Percentiles rank a stretch among this genome's conserved stretches.
Conservation (phyloP, 2,329 filamentous ascomycete species). For the Malbranchea zuffiana region DNA sequence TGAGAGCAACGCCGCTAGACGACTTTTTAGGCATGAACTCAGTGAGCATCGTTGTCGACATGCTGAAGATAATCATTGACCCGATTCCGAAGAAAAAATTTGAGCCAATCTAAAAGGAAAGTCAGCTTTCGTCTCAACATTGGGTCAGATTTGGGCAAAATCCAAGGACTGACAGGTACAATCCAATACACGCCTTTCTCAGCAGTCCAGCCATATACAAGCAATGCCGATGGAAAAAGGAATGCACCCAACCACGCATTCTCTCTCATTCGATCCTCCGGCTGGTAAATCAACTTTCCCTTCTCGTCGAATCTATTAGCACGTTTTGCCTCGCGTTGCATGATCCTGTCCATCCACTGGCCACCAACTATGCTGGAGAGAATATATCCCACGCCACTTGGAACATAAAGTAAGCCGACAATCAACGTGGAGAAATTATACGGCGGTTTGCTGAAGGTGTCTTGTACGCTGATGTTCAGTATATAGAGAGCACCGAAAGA, state of each 20-base stretch:
- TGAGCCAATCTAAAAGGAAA: constrained; percentile 40
- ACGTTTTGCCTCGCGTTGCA: constrained; percentile 62
- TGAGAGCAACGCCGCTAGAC: constrained; percentile 63
- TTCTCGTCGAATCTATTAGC: constrained; percentile 57
- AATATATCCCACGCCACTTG: constrained; percentile 62
- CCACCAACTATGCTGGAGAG: constrained; percentile 58
- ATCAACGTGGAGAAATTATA: constrained; percentile 60
- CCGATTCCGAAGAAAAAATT: constrained; percentile 66
- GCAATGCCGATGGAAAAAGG: constrained; percentile 57
- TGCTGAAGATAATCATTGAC: constrained; percentile 67
- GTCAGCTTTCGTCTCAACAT: constrained; percentile 7
- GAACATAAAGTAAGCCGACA: constrained; percentile 67
- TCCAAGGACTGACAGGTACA: constrained; percentile 41
- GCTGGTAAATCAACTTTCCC: constrained; percentile 56
- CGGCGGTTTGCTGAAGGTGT: constrained; percentile 54
- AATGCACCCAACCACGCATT: constrained; percentile 67
- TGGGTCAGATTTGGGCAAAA: background rate
- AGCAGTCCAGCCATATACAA: constrained; percentile 69
- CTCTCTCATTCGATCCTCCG: constrained; percentile 72
- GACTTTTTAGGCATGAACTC: constrained; percentile 67
- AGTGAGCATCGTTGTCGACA: constrained; percentile 70
- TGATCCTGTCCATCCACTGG: constrained; percentile 68
- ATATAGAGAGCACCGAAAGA: constrained; percentile 67
- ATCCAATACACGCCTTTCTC: constrained; percentile 54
- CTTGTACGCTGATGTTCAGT: constrained; percentile 65